Base-by-base conservation (phyloP, 1,284 basidiomycete species). In the Melampsora americana region DNA sequence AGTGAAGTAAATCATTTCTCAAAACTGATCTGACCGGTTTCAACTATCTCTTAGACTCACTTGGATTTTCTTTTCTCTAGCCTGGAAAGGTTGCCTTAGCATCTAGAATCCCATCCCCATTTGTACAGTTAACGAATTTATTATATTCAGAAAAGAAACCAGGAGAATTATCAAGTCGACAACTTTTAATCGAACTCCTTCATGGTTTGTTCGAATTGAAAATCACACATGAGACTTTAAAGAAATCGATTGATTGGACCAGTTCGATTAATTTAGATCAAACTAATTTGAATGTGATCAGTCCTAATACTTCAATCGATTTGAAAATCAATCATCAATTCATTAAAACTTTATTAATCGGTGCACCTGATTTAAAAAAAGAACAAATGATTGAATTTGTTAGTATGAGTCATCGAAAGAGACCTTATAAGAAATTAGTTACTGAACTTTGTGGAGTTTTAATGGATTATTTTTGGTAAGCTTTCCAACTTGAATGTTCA, bases 101-200 rank as follows among this genome's bases (percentile, higher is more conserved):
- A 14, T 89, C 88, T 78, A 89, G 89, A 30, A 90, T 90, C 69
- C 94, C 95, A 0, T 88, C 89, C 0, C 96, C 96, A 0, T 97
- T 93, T 82, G 85, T 87, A 0, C 90, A 92, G 77, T 86, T 99
- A 11, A 86, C 93, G 16, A 85, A 88, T 2, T 86, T 99, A 2
- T 86, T 99, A 3, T 98, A 92, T 83, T 95, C 93, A 0, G 95
- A 97, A 85, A 98, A 98, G 85, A 95, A 94, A 82, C 95, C 95
- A 0, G 95, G 95, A 56, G 95, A 99, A 70, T 86, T 98, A 1
- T 86, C 89, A 1, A 91, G 92, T 4, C 89, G 95, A 53, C 93
- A 95, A 81, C 87, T 97, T 68, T 93, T 99, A 69, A 85, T 92
- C 69, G 95, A 99, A 77, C 85, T 96, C 18, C 86, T 95, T 59